These are phyloP conservation scores for Boletus rex-veris DNA, from an alignment of 768 basidiomycete genomes.

Conservation along the genomic window DNA sequence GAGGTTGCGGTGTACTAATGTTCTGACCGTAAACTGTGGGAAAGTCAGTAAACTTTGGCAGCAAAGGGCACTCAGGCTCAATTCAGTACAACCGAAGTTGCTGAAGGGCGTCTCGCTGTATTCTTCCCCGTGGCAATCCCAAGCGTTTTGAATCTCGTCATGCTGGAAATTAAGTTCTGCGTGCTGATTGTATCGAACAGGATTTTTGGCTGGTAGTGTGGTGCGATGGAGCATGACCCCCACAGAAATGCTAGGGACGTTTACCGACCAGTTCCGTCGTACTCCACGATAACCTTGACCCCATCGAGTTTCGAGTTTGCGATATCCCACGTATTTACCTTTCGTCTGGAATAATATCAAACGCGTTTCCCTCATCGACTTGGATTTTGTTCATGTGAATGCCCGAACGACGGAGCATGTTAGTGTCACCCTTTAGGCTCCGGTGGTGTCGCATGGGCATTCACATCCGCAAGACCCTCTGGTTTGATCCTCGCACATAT, in stretches of 20 bases:
- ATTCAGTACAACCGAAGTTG: too few species aligned
- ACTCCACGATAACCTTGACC: neutral
- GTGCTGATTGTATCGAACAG: constrained; percentile 19
- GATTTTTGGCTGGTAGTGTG: constrained; percentile 29
- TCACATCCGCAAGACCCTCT: too few species aligned
- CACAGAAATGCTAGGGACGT: constrained; percentile 19
- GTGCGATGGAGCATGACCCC: constrained; percentile 31
- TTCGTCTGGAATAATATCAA: neutral
- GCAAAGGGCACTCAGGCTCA: too few species aligned
- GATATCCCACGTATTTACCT: neutral
- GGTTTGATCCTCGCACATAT: too few species aligned
- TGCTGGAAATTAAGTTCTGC: too few species aligned
- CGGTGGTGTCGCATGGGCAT: too few species aligned
- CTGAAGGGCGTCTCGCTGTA: neutral
- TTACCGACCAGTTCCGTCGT: constrained; percentile 11
- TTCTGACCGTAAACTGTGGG: too few species aligned
- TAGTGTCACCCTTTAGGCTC: neutral
- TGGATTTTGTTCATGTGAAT: neutral
- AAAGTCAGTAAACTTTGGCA: too few species aligned
- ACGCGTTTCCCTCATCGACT: neutral
- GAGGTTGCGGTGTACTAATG: too few species aligned
- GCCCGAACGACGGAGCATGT: neutral
- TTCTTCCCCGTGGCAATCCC: neutral
- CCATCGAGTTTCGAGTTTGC: neutral
- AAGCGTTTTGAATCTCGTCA: neutral